Percentiles rank a stretch among this genome's conserved stretches.
These are phyloP conservation scores for Hemisphaericaspora nanyangensis DNA, from an alignment of 805 yeast species.

Conservation along the genomic window DNA sequence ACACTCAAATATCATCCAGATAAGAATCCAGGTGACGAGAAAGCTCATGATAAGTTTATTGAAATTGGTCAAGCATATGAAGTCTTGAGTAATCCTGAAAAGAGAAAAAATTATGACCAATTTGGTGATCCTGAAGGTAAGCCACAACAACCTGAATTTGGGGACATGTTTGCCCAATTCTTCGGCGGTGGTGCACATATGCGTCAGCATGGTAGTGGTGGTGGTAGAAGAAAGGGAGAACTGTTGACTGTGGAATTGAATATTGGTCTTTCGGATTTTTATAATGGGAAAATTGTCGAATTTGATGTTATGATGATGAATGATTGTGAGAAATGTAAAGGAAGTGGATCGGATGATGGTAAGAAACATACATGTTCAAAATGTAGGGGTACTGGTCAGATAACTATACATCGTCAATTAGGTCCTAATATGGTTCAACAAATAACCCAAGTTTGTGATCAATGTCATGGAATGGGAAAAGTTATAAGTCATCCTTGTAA, in stretches of 20 bases:
- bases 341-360: slow-evolving; percentile 84
- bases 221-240: slow-evolving; percentile 54
- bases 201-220: slow-evolving; percentile 12
- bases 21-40: slow-evolving; percentile 73
- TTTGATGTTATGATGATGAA: slow-evolving; percentile 67
- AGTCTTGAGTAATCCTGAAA: slow-evolving; percentile 67
- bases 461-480: slow-evolving; percentile 76
- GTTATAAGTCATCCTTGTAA: slow-evolving; percentile 61
- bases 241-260: slow-evolving; percentile 55
- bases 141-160: slow-evolving; percentile 33
- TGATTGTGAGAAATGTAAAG: slow-evolving; percentile 73
- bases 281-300: slow-evolving; percentile 59
- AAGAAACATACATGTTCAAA: slow-evolving; percentile 56
- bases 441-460: slow-evolving; percentile 73
- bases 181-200: slow-evolving; percentile 21
- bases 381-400: slow-evolving; percentile 77
- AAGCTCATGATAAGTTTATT: slow-evolving; percentile 80
- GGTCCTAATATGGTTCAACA: slow-evolving; percentile 92
- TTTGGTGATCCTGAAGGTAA: slow-evolving; percentile 68
- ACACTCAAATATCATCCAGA: slow-evolving; percentile 93
- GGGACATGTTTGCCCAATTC: slow-evolving; percentile 56
- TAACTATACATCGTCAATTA: slow-evolving; percentile 62
- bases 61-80: slow-evolving; percentile 95
- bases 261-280: slow-evolving; percentile 63
- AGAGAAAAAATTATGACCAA: slow-evolving; percentile 63